phyloP scores from a whole-genome alignment of 805 yeast genomes.

The Zygoascus flipseniorum region DNA sequence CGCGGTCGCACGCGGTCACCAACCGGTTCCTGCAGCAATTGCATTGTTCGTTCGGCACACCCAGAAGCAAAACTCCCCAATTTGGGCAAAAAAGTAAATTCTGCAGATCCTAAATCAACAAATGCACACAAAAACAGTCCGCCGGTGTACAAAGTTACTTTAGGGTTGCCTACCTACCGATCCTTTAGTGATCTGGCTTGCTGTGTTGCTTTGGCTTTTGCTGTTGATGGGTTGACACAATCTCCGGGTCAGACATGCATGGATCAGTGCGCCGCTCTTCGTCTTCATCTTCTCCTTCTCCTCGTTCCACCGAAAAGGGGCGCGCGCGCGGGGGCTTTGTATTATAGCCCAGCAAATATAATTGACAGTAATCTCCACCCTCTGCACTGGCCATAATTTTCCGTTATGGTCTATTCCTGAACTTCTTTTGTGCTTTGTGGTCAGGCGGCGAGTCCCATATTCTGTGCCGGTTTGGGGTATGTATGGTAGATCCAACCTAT shows the following conservation, averaged over 20 bases:
- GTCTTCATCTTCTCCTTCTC: no score
- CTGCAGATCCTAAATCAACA: neutral
- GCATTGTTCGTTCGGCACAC: neutral
- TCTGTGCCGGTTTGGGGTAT: neutral
- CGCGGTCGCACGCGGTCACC: neutral
- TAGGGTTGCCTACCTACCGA: no score
- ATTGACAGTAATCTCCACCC: no score
- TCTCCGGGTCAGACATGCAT: no score
- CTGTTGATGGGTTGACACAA: no score
- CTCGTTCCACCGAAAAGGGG: no score
- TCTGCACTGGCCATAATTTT: neutral
- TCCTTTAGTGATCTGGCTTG: no score
- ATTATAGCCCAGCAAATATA: no score
- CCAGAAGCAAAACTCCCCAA: neutral
- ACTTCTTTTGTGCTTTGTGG: neutral
- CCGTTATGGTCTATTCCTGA: neutral
- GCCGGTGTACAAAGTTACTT: no score
- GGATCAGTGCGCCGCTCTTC: no score
- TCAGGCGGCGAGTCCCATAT: neutral
- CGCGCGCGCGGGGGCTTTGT: no score
- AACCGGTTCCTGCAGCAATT: neutral
- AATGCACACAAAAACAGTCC: neutral
- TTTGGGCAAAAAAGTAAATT: neutral
- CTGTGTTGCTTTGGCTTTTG: no score
- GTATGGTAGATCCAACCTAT: neutral